phyloP scores from a whole-genome alignment of 805 yeast species.

The Candida sonorensis region DNA sequence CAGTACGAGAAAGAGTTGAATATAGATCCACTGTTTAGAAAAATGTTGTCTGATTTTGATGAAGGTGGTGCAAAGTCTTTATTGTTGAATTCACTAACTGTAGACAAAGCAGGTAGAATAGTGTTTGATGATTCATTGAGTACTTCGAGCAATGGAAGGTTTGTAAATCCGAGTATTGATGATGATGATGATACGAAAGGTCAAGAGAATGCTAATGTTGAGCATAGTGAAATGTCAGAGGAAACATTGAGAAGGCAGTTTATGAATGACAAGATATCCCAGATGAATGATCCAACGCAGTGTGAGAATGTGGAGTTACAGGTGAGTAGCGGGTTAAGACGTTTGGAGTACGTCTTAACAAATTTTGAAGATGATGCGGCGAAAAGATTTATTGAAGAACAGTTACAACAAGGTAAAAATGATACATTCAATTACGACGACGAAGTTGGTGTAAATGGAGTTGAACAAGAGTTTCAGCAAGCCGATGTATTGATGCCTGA shows the following conservation, averaged over 20 bases:
- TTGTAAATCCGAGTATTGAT: conserved; percentile 2
- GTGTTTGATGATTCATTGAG: conserved; percentile 54
- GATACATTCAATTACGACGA: conserved; percentile 3
- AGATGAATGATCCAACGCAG: not conserved
- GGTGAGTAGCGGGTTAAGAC: conserved; percentile 2
- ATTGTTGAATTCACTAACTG: conserved; percentile 51
- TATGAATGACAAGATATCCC: not conserved
- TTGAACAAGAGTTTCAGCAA: too few species aligned
- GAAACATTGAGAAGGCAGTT: not conserved
- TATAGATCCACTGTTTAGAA: conserved; percentile 70
- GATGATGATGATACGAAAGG: too few species aligned
- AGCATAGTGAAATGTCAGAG: too few species aligned
- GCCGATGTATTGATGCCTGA: too few species aligned
- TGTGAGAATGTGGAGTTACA: not conserved
- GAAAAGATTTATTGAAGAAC: conserved; percentile 3
- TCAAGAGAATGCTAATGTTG: too few species aligned
- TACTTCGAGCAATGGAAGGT: not conserved
- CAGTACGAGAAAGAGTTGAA: conserved; percentile 55
- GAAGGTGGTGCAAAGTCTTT: conserved; percentile 78
- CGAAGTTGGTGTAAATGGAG: not conserved
- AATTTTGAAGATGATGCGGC: conserved; percentile 15
- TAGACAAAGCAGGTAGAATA: conserved; percentile 48
- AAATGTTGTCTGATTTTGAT: conserved; percentile 70
- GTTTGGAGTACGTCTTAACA: not conserved
- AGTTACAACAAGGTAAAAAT: conserved; percentile 2